Conservation (phyloP, 345 rosid species). For the Syzygium jambos region DNA sequence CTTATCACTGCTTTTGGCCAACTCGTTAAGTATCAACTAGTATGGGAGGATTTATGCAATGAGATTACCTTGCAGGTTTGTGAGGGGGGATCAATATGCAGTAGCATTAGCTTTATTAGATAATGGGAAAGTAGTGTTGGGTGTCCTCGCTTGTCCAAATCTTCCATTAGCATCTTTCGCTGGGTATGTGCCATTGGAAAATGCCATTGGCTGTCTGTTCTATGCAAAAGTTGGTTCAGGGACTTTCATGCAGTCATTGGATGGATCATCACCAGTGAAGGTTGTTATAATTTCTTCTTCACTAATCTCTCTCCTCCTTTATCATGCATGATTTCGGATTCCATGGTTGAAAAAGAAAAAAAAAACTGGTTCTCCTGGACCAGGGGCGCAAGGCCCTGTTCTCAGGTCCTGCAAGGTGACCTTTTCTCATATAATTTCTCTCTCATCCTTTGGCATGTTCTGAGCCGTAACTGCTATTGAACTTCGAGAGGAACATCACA, state of each 20-base stretch:
- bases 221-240: conserved; percentile 66
- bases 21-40: neutral
- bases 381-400: neutral
- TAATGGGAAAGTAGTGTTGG: conserved; percentile 86
- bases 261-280: conserved; percentile 46
- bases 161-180: conserved; percentile 61
- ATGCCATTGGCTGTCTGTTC: conserved; percentile 71
- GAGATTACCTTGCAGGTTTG: conserved; percentile 34
- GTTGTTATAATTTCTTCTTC: conserved; percentile 15
- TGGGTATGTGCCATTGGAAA: conserved; percentile 10
- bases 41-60: neutral
- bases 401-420: neutral
- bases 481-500: neutral
- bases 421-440: neutral
- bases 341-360: neutral
- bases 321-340: neutral
- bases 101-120: conserved; percentile 83
- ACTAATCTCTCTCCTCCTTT: neutral
- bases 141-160: conserved; percentile 92
- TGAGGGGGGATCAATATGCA: conserved; percentile 91
- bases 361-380: neutral
- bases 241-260: conserved; percentile 74
- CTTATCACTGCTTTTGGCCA: neutral
- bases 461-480: neutral
- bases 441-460: neutral